Evolutionary conservation across 2,329 filamentous ascomycete species (phyloP), one percentile per base, ranked within the genome.

Genomic region (Domatiomyces catenatus): DNA sequence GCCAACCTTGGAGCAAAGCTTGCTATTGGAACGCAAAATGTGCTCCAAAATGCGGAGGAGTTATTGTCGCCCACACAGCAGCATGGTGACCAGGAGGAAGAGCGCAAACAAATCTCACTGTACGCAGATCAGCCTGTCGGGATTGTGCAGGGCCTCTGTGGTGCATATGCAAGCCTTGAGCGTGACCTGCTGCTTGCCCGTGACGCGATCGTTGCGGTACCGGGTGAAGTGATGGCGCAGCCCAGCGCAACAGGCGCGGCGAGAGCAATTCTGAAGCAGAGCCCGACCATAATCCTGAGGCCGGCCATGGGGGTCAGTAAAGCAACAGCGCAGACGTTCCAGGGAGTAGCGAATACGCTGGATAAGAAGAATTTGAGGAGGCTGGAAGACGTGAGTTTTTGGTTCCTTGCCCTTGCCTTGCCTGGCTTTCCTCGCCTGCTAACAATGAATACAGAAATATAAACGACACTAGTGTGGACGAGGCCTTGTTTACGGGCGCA

Each of bases 71-170:
- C 32, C 8, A 62, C 66, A 39, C 70, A 72, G 20, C 68, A 70
- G 22, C 66, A 72, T 48, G 81, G 83, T 1, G 78, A 79, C 1
- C 66, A 74, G 0, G 81, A 85, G 39, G 75, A 81, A 15, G 82
- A 86, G 50, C 80, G 85, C 56, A 87, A 86, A 58, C 83, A 85
- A 55, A 86, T 95, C 55, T 93, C 86, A 8, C 77, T 90, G 1
- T 98, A 98, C 62, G 92, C 93, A 0, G 86, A 96, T 59, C 92
- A 96, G 63, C 93, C 93, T 0, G 79, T 92, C 1, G 86, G 86
- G 1, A 84, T 98, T 2, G 75, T 90, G 2, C 86, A 93, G 59
- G 92, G 92, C 2, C 71, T 98, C 15, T 77, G 84, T 2, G 85
- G 85, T 10, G 92, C 88, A 3, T 90, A 89, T 60, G 73, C 81